phyloP scores from a whole-genome alignment of 1,284 basidiomycete species.

The Sparassis latifolia region DNA sequence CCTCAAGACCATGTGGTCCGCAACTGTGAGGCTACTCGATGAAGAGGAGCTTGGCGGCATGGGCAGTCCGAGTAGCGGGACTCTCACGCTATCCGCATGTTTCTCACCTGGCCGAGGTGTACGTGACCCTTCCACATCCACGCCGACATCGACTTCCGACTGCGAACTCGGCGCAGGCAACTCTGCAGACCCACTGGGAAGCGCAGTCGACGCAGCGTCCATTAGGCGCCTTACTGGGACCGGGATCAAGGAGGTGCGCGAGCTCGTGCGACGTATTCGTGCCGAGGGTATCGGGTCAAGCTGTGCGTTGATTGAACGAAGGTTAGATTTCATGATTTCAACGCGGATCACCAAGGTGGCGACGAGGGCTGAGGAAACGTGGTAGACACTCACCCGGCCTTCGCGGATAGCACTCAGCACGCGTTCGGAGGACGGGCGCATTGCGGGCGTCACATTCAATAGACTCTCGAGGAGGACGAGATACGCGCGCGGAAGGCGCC shows the following conservation, averaged over 20 bases:
- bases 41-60: too few relatives aligned
- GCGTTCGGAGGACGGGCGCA: conserved; percentile 67
- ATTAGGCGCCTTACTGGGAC: conserved; percentile 2
- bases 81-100: too few relatives aligned
- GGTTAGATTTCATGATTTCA: too few relatives aligned
- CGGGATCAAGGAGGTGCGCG: conserved; percentile 4
- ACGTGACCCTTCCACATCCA: too few relatives aligned
- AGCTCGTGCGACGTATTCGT: neutral
- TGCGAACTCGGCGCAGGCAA: conserved; percentile 4
- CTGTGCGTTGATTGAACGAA: neutral
- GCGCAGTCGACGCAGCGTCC: neutral
- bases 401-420: conserved; percentile 59
- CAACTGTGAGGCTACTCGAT: too few relatives aligned
- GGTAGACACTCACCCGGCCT: conserved; percentile 41
- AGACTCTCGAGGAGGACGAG: conserved; percentile 69
- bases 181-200: conserved; percentile 2
- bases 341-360: too few relatives aligned
- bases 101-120: too few relatives aligned
- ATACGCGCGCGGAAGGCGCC: conserved; percentile 63
- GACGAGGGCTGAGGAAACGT: too few relatives aligned
- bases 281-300: conserved; percentile 5
- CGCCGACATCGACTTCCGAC: neutral
- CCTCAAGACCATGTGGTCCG: too few relatives aligned
- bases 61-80: too few relatives aligned
- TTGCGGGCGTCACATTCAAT: conserved; percentile 50